Evolutionary conservation across 2,329 filamentous ascomycete species (phyloP), one percentile per base, ranked within the genome.

Genomic region (Sclerotinia minor): DNA sequence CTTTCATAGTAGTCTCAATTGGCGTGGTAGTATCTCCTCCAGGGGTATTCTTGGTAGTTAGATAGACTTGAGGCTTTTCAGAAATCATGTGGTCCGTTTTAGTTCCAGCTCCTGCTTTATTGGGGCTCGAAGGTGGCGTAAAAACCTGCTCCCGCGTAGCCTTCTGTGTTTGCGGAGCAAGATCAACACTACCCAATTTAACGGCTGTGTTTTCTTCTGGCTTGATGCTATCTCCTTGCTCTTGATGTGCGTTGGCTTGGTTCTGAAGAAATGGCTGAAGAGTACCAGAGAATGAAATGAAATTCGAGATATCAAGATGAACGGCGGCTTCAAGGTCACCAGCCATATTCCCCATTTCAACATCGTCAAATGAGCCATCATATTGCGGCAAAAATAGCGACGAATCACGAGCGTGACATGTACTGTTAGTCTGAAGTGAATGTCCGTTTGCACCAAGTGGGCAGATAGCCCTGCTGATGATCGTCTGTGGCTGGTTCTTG

Each of bases 111-210:
- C 9, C 8, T 11, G 5, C 7, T 5, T 63, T 50, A 9, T 0
- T 63, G 32, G 45, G 59, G 24, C 59, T 63, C 13, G 21, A 26
- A 19, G 59, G 45, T 24, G 32, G 59, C 15, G 45, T 63, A 8
- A n/a, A 45, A 26, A 63, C 13, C 38, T 63, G 59, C 7, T 63
- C n/a, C 15, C 9, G 1, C 17, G 9, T n/a, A 24, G 2, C 2
- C 1, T 24, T 49, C 8, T 35, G 58, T 8, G 21, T 15, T 49
- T 21, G 44, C 0, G 13, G 13, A 60, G 24, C 1, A 8, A 13
- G 2, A 2, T 26, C 44, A 2, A 15, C 7, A 47, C 5, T 26
- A 19, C 21, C 5, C 21, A 26, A 1, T 7, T 5, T 21, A n/a
- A 17, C 13, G 3, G 8, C n/a, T 8, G 2, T 26, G 41, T 41